Evolutionary conservation across 208 protist genomes (phyloP), one percentile per base, ranked within the genome.

Genomic region (Wallacemonas sp.): DNA sequence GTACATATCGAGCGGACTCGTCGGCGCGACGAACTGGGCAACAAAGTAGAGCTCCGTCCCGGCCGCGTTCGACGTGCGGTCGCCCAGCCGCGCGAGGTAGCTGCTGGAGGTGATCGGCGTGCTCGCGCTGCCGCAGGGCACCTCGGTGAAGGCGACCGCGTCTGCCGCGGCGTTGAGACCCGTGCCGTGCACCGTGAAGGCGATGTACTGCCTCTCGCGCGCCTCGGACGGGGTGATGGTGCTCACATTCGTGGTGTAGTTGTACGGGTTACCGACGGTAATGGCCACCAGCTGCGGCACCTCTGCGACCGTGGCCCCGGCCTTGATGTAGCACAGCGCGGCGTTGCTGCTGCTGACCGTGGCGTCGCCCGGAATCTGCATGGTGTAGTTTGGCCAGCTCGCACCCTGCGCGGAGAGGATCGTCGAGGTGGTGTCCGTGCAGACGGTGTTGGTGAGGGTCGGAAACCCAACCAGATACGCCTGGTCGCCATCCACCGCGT

Each of bases 301-400:
- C 71, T 96, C 88, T 0, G 92, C 92, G 21, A 95, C 88, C 5
- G 88, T 93, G 26, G 77, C 87, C 14, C 64, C 63, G 4, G 69
- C 55, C 41, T 78, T 74, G 29, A 84, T 81, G 77, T 94, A 93
- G 75, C 92, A 96, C 49, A 95, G 67, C 1, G 88, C 90, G 34
- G 78, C 64, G 55, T 76, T 81, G 48, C 24, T 65, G 34, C 48
- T 74, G 26, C 65, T 68, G 1, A 65, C 57, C 16, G 60, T 29
- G 5, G 81, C 61, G 17, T 65, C 54, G 23, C 74, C 65, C 5
- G 88, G 71, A 29, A 96, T 69, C 57, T 65, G 83, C 41, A 96
- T 74, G 1, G 34, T 65, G 70, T 90, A 93, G 16, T 24, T 24
- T 9, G 91, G 88, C 66, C 75, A 88, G 5, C 80, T 78, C 1